A percentile compares a stretch with the other conserved stretches of the same genome.
Evolutionary conservation across 2,329 filamentous ascomycete species (phyloP).

Genomic region (Conoideocrella luteorostrata): DNA sequence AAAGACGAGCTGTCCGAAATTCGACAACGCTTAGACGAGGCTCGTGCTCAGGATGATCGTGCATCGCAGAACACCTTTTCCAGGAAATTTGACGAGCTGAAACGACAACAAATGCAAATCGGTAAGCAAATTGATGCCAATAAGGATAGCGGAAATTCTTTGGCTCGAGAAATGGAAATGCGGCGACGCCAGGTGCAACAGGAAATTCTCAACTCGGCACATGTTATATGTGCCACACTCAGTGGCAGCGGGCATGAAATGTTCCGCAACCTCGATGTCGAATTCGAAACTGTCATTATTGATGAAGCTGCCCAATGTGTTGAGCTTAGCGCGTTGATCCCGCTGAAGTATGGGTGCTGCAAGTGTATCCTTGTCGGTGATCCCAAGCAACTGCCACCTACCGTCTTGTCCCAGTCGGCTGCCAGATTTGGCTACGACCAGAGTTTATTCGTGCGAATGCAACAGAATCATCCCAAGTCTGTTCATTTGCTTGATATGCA

Average conservation of each 20-base stretch:
- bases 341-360: conserved; percentile 91
- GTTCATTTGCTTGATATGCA: conserved; percentile 95
- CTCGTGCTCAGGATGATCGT: conserved; percentile 48
- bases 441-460: conserved; percentile 97
- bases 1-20: conserved; percentile 68
- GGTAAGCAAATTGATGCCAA: conserved; percentile 80
- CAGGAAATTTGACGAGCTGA: conserved; percentile 70
- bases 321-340: conserved; percentile 91
- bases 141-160: conserved; percentile 78
- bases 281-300: conserved; percentile 97
- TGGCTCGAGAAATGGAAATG: conserved; percentile 78
- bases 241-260: conserved; percentile 96
- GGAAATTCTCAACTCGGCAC: conserved; percentile 80
- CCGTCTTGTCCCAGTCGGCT: conserved; percentile 89
- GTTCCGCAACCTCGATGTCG: conserved; percentile 88
- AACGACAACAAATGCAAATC: conserved; percentile 65
- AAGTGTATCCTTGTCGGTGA: conserved; percentile 98
- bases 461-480: conserved; percentile 79
- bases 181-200: conserved; percentile 80
- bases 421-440: conserved; percentile 93
- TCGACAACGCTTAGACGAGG: conserved; percentile 65
- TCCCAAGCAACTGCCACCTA: conserved; percentile 93
- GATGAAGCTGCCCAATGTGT: conserved; percentile 98
- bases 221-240: conserved; percentile 90
- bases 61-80: conserved; percentile 51